Evolutionary conservation across 2,329 filamentous ascomycete species (phyloP).

Genomic region (Tolypocladium inflatum): DNA sequence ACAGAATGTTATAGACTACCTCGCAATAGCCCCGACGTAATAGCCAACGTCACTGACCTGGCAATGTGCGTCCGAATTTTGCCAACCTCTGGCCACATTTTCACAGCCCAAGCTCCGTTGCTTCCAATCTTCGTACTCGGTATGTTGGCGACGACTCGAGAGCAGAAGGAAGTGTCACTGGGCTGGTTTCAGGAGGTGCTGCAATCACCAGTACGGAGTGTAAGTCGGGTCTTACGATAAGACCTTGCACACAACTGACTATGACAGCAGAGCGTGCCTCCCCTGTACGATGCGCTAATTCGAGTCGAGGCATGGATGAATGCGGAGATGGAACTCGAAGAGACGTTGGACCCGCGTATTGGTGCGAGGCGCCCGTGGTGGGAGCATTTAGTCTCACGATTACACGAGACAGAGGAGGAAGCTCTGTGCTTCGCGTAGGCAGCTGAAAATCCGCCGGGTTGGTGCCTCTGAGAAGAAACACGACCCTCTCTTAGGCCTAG

Average conservation of each 20-base stretch:
- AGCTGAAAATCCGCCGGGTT: too few species aligned
- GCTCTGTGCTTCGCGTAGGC: background rate
- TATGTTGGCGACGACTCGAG: slow-evolving; percentile 18
- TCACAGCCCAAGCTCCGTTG: slow-evolving; percentile 31
- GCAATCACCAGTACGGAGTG: slow-evolving; percentile 26
- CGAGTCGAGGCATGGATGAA: slow-evolving; percentile 26
- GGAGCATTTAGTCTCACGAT: slow-evolving; percentile 63
- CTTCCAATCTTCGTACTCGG: slow-evolving; percentile 31
- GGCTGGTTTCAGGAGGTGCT: slow-evolving; percentile 28
- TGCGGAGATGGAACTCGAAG: slow-evolving; percentile 12
- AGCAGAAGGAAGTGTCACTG: slow-evolving; percentile 17
- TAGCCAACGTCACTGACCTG: slow-evolving; percentile 21
- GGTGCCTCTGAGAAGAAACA: too few species aligned
- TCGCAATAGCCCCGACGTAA: slow-evolving; percentile 24
- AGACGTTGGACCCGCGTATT: slow-evolving; percentile 9
- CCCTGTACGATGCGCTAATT: slow-evolving; percentile 21
- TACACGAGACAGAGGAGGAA: background rate
- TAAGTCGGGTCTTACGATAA: slow-evolving; percentile 16
- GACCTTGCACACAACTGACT: background rate
- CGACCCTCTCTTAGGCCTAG: too few species aligned
- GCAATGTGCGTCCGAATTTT: slow-evolving; percentile 26
- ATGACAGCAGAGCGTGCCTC: slow-evolving; percentile 26
- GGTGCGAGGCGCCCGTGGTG: slow-evolving; percentile 25
- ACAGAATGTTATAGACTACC: slow-evolving; percentile 17
- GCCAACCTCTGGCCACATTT: slow-evolving; percentile 29